phyloP scores from a whole-genome alignment of 2,329 filamentous ascomycete genomes.

The Microcera coccophila region DNA sequence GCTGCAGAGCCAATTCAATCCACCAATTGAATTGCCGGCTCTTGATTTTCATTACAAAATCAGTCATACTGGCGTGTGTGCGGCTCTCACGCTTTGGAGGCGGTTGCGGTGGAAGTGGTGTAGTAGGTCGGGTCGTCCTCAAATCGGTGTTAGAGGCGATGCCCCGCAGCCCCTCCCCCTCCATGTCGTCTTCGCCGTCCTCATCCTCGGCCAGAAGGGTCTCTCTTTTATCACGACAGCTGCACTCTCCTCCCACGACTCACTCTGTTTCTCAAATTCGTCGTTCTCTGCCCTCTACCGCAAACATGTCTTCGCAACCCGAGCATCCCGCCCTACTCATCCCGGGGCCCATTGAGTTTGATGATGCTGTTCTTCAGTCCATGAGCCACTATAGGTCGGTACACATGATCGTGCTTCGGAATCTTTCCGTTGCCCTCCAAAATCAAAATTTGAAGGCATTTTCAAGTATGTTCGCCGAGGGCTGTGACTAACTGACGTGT shows the following conservation, averaged over 20 bases:
- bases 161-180: constrained; percentile 31
- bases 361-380: constrained; percentile 90
- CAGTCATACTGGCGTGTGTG: constrained; percentile 20
- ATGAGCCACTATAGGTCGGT: constrained; percentile 89
- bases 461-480: no score
- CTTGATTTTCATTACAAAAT: not conserved
- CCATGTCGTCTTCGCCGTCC: constrained; percentile 19
- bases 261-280: constrained; percentile 18
- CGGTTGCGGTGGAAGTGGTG: constrained; percentile 5
- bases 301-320: constrained; percentile 59
- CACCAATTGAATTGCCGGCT: not conserved
- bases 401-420: not conserved
- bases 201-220: constrained; percentile 29
- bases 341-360: constrained; percentile 95
- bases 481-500: no score
- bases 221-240: constrained; percentile 27
- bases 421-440: not conserved
- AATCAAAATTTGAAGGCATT: not conserved
- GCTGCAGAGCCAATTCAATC: not conserved
- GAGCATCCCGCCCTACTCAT: constrained; percentile 77
- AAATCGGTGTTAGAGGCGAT: constrained; percentile 27
- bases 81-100: constrained; percentile 9
- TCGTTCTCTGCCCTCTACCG: constrained; percentile 20
- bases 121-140: constrained; percentile 17
- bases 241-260: constrained; percentile 14